Percentiles rank a stretch among this genome's conserved stretches.
Evolutionary conservation across 202 grass and related monocot species (phyloP).

Genomic region (Zoysia matrella): DNA sequence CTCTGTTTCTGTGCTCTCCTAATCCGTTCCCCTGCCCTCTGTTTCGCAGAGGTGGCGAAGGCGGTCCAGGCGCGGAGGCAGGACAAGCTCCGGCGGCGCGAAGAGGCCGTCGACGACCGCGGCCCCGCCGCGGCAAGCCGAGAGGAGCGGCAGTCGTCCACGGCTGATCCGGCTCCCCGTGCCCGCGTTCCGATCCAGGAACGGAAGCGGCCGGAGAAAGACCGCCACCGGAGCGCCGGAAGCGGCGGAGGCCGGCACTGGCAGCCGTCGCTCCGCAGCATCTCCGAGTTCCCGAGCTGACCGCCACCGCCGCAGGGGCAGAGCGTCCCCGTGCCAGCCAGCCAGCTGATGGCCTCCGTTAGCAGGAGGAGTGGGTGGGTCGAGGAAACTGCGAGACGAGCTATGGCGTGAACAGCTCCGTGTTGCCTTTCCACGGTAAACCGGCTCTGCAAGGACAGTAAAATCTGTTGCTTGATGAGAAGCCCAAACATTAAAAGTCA

Average conservation of each 20-base stretch:
- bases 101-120: conserved; percentile 9
- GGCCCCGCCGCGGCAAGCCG: neutral
- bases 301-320: too few relatives aligned
- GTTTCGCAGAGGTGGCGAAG: conserved; percentile 60
- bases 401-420: too few relatives aligned
- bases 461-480: too few relatives aligned
- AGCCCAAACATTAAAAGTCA: too few relatives aligned
- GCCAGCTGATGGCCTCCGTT: neutral
- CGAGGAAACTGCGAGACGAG: too few relatives aligned
- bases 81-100: conserved; percentile 47
- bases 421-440: too few relatives aligned
- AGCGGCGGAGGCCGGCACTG: conserved; percentile 22
- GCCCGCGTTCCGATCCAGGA: neutral
- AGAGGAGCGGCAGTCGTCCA: conserved; percentile 23
- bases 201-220: conserved; percentile 36
- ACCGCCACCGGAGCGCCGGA: conserved; percentile 15
- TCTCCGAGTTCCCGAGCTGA: conserved; percentile 23
- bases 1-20: neutral
- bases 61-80: conserved; percentile 62
- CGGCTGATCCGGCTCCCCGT: neutral
- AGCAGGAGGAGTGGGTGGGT: too few relatives aligned
- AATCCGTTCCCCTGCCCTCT: neutral
- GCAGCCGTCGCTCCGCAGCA: conserved; percentile 55
- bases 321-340: neutral
- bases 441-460: too few relatives aligned